Evolutionary conservation across 2,329 filamentous ascomycete genomes (phyloP).

Genomic region (Cercospora sojina): DNA sequence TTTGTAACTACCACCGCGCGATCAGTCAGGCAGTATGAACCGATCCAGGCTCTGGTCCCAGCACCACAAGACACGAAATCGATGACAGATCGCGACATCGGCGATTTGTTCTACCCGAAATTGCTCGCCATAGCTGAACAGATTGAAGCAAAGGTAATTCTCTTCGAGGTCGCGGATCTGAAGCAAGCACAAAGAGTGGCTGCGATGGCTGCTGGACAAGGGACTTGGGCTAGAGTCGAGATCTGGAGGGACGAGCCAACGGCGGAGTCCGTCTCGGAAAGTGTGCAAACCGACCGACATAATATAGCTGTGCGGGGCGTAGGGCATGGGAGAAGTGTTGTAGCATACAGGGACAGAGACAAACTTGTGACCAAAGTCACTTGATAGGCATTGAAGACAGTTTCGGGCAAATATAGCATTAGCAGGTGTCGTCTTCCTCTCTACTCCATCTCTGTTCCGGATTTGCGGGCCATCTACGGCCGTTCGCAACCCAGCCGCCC

Average conservation of each 20-base stretch:
- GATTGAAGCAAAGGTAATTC: slow-evolving; percentile 55
- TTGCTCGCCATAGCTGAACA: slow-evolving; percentile 57
- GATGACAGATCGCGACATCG: slow-evolving; percentile 21
- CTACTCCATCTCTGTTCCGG: background rate
- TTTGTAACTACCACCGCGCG: slow-evolving; percentile 64
- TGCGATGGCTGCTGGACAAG: slow-evolving; percentile 44
- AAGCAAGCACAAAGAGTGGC: slow-evolving; percentile 66
- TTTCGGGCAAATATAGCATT: background rate
- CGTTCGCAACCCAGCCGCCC: background rate
- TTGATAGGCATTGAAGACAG: background rate
- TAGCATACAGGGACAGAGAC: slow-evolving; percentile 41
- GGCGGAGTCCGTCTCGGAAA: slow-evolving; percentile 21
- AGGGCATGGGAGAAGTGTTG: slow-evolving; percentile 47
- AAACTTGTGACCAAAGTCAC: background rate
- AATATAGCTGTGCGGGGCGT: slow-evolving; percentile 39
- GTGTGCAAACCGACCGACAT: slow-evolving; percentile 24
- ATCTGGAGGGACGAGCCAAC: slow-evolving; percentile 70
- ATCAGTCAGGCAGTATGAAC: slow-evolving; percentile 81
- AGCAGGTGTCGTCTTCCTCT: background rate
- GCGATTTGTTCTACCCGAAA: slow-evolving; percentile 66
- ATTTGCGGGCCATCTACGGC: background rate
- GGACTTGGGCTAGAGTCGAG: slow-evolving; percentile 51
- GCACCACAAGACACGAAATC: slow-evolving; percentile 36
- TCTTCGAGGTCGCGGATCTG: slow-evolving; percentile 71
- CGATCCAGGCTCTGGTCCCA: slow-evolving; percentile 72